These are phyloP conservation scores for Fraxinus cuspidata DNA, from an alignment of 257 asterid genomes.

Conservation along the genomic window DNA sequence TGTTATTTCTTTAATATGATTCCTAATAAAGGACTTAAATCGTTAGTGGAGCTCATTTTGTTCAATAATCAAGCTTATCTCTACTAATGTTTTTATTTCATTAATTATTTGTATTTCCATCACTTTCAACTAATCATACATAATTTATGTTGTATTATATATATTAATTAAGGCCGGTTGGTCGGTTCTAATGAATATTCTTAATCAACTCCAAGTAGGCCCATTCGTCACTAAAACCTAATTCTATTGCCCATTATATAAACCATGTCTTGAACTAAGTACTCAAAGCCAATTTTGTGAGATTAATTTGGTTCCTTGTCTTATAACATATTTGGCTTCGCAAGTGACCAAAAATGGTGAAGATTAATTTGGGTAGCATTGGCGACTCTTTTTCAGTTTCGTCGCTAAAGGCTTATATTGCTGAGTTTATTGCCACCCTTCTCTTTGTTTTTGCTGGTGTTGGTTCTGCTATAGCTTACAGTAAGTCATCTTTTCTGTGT, in stretches of 20 bases:
- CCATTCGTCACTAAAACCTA: constrained; percentile 51
- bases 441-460: constrained; percentile 83
- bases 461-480: constrained; percentile 75
- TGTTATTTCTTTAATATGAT: neutral
- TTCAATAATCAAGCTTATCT: neutral
- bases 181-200: constrained; percentile 56
- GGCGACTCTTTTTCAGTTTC: constrained; percentile 60
- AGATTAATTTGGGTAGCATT: constrained; percentile 58
- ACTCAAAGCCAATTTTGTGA: constrained; percentile 2
- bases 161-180: constrained; percentile 47
- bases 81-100: neutral
- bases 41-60: neutral
- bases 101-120: neutral
- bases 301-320: neutral
- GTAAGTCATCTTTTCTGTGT: constrained; percentile 34
- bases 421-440: constrained; percentile 75
- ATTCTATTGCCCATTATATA: constrained; percentile 43
- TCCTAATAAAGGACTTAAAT: neutral
- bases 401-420: constrained; percentile 52
- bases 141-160: neutral
- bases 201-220: constrained; percentile 28
- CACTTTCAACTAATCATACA: no score
- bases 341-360: constrained; percentile 50
- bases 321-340: neutral
- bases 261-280: constrained; percentile 16